phyloP scores from a whole-genome alignment of 2,329 filamentous ascomycete species.

The Botrytis fragariae region DNA sequence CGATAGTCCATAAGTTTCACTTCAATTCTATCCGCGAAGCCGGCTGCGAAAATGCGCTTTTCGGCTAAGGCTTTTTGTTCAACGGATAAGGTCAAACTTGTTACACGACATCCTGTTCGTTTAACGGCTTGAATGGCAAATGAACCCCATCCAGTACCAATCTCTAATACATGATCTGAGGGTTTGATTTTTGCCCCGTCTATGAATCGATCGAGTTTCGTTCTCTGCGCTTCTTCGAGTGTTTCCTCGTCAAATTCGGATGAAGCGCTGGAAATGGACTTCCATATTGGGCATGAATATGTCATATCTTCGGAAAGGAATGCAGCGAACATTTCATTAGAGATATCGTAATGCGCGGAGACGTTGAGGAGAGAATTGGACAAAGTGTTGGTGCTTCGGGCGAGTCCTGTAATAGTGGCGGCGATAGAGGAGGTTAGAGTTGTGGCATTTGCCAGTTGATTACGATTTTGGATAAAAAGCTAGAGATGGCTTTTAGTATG shows the following conservation, averaged over 20 bases:
- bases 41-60: slow-evolving; percentile 58
- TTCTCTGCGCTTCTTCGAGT: slow-evolving; percentile 64
- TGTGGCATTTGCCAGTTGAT: slow-evolving; percentile 60
- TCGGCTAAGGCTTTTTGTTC: slow-evolving; percentile 70
- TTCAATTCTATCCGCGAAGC: slow-evolving; percentile 58
- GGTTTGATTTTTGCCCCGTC: slow-evolving; percentile 60
- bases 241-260: slow-evolving; percentile 48
- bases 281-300: slow-evolving; percentile 70
- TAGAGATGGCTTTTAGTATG: slow-evolving; percentile 35
- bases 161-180: slow-evolving; percentile 69
- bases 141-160: slow-evolving; percentile 73
- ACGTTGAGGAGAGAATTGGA: slow-evolving; percentile 63
- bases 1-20: slow-evolving; percentile 69
- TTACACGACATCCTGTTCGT: slow-evolving; percentile 65
- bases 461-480: slow-evolving; percentile 70
- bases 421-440: slow-evolving; percentile 60
- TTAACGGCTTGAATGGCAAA: slow-evolving; percentile 69
- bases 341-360: slow-evolving; percentile 72
- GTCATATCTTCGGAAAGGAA: slow-evolving; percentile 76
- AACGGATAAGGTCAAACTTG: slow-evolving; percentile 63
- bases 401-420: slow-evolving; percentile 55
- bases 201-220: slow-evolving; percentile 65
- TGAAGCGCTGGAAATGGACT: slow-evolving; percentile 42
- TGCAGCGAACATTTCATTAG: slow-evolving; percentile 72
- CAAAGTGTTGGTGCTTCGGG: slow-evolving; percentile 56